Evolutionary conservation across 1,284 basidiomycete species (phyloP), one percentile per base, ranked within the genome.

Genomic region (Heterobasidion irregulare): DNA sequence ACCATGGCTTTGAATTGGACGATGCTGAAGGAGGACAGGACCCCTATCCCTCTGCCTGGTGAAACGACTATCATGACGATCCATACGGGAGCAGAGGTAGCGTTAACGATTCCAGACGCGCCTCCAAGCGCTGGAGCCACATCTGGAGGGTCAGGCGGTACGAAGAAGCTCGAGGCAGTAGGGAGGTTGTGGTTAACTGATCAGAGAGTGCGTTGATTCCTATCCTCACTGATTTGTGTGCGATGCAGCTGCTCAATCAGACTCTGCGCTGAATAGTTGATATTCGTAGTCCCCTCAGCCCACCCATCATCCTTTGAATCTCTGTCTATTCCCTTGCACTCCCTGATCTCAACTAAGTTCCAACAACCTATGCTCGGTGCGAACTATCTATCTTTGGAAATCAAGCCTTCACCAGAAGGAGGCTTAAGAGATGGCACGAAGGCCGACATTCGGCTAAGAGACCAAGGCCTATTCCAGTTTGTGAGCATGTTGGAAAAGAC

Each of bases 1-100:
- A 32, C n/a, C 16, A 90, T 90, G 89, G 83, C 89, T 6, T 74
- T 91, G 51, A 89, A 91, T 71, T 89, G 84, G 83, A 75, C 80
- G 1, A 87, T 86, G 78, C 74, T 90, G 33, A 75, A 75, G 57
- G 70, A 77, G 5, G 72, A 79, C 47, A 74, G 80, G 53, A 69
- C 75, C 13, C 85, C 85, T 3, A 72, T 89, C 6, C 84, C 86
- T 15, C 71, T 90, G 10, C 82, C 79, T 0, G 67, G 80, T 50
- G 88, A 92, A 68, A 71, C 72, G 62, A 78, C 73, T 0, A 75
- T 89, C 51, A 75, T 77, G 26, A 75, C 73, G 1, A 63, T 86
- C 56, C 76, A 81, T 56, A 70, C 74, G 18, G 82, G 79, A 33
- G 84, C 76, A 19, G 83, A 88, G 55, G 64, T 85, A 49, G 71